Evolutionary conservation across 371 early-diverging fungal genomes (phyloP).

Genomic region (Lichtheimia ornata): DNA sequence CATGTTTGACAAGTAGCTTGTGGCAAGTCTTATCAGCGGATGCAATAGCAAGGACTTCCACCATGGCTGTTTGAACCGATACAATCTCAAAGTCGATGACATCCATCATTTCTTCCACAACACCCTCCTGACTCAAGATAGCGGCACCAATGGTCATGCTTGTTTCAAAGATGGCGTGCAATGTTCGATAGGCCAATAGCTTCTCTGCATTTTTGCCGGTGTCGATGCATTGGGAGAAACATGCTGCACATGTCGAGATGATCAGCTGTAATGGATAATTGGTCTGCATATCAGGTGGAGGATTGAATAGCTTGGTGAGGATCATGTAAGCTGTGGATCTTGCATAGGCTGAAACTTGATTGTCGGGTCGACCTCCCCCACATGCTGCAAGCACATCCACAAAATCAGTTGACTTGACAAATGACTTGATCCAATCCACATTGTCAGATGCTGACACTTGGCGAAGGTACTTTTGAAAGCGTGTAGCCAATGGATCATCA

Average conservation of each 20-base stretch:
- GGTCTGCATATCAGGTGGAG: slow-evolving; percentile 24
- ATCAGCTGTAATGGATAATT: slow-evolving; percentile 32
- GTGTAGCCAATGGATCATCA: slow-evolving; percentile 13
- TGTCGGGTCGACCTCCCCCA: slow-evolving; percentile 14
- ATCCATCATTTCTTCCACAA: slow-evolving; percentile 73
- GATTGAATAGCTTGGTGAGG: slow-evolving; percentile 38
- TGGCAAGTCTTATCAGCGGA: slow-evolving; percentile 69
- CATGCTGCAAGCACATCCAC: slow-evolving; percentile 35
- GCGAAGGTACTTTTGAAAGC: slow-evolving; percentile 23
- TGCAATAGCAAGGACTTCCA: slow-evolving; percentile 67
- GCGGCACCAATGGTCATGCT: slow-evolving; percentile 60
- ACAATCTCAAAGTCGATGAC: slow-evolving; percentile 67
- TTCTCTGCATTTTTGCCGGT: slow-evolving; percentile 44
- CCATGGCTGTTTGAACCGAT: slow-evolving; percentile 60
- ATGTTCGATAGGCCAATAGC: slow-evolving; percentile 54
- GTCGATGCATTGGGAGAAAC: slow-evolving; percentile 44
- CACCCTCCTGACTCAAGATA: slow-evolving; percentile 63
- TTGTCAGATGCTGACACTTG: slow-evolving; percentile 14
- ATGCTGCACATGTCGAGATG: slow-evolving; percentile 40
- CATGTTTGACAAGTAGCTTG: slow-evolving; percentile 54
- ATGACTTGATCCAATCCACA: slow-evolving; percentile 14
- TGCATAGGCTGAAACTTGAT: slow-evolving; percentile 23
- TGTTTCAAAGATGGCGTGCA: slow-evolving; percentile 66
- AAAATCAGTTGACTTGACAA: slow-evolving; percentile 35
- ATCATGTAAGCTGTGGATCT: slow-evolving; percentile 41